Conservation (phyloP, 139 green algal genomes). For the Dunaliella sp. region DNA sequence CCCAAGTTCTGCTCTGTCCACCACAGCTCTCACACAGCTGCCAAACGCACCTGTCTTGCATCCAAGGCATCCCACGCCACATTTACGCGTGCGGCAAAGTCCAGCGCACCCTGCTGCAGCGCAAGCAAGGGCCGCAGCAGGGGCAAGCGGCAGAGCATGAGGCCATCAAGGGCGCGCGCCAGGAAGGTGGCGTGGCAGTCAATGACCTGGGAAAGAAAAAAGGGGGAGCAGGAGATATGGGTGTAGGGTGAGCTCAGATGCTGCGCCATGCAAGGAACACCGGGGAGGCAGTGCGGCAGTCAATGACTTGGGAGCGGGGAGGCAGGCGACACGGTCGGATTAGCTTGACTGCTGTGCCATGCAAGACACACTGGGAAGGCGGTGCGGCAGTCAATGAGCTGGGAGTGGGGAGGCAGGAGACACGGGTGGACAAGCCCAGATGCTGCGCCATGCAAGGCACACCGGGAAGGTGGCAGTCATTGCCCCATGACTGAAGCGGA, state of each 20-base stretch:
- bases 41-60: neutral
- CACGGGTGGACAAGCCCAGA: too few relatives aligned
- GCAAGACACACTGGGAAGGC: neutral
- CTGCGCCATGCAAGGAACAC: too few relatives aligned
- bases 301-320: neutral
- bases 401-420: neutral
- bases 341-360: too few relatives aligned
- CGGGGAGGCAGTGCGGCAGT: neutral
- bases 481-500: too few relatives aligned
- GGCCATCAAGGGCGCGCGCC: slow-evolving; percentile 51
- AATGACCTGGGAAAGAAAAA: slow-evolving; percentile 57
- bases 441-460: too few relatives aligned
- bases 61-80: slow-evolving; percentile 28
- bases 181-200: slow-evolving; percentile 67
- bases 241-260: too few relatives aligned
- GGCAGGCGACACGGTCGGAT: too few relatives aligned
- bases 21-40: neutral
- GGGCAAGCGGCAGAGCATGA: slow-evolving; percentile 44
- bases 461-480: too few relatives aligned
- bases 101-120: slow-evolving; percentile 15
- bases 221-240: too few relatives aligned
- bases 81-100: slow-evolving; percentile 18
- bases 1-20: too few relatives aligned
- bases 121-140: slow-evolving; percentile 12
- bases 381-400: neutral